A percentile compares a stretch with the other conserved stretches of the same genome.
Conservation (phyloP, 2,329 filamentous ascomycete genomes). For the Fusarium sp. region DNA sequence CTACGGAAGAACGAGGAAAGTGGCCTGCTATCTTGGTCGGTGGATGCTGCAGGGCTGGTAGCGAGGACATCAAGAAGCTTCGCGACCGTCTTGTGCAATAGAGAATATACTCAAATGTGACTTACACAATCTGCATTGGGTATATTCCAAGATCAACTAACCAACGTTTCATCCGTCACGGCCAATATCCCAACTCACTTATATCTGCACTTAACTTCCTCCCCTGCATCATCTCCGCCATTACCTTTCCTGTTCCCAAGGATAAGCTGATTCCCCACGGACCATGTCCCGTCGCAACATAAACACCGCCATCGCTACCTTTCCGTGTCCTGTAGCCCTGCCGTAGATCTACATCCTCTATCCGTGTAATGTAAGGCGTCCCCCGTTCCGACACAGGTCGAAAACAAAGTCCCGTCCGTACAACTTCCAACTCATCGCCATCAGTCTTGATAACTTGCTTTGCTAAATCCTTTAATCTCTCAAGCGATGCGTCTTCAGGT, state of each 20-base stretch:
- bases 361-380: constrained; percentile 70
- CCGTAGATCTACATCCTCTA: constrained; percentile 69
- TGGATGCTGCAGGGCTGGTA: constrained; percentile 65
- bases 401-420: constrained; percentile 78
- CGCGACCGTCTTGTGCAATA: constrained; percentile 36
- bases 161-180: background rate
- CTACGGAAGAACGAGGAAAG: constrained; percentile 52
- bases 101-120: background rate
- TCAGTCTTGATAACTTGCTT: constrained; percentile 62
- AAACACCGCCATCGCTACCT: constrained; percentile 71
- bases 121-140: background rate
- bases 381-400: constrained; percentile 76
- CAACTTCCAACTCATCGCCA: constrained; percentile 65
- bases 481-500: constrained; percentile 54
- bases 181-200: constrained; percentile 37
- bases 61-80: constrained; percentile 53
- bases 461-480: constrained; percentile 63
- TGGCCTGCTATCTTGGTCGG: constrained; percentile 65
- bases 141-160: background rate
- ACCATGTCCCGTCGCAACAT: constrained; percentile 78
- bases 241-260: constrained; percentile 76
- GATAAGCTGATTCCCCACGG: constrained; percentile 78
- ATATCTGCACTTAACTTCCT: constrained; percentile 70
- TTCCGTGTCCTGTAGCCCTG: constrained; percentile 57
- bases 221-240: constrained; percentile 77